Evolutionary conservation across 2,329 filamentous ascomycete genomes (phyloP), one percentile per base, ranked within the genome.

Genomic region (Ilyonectria sp.): DNA sequence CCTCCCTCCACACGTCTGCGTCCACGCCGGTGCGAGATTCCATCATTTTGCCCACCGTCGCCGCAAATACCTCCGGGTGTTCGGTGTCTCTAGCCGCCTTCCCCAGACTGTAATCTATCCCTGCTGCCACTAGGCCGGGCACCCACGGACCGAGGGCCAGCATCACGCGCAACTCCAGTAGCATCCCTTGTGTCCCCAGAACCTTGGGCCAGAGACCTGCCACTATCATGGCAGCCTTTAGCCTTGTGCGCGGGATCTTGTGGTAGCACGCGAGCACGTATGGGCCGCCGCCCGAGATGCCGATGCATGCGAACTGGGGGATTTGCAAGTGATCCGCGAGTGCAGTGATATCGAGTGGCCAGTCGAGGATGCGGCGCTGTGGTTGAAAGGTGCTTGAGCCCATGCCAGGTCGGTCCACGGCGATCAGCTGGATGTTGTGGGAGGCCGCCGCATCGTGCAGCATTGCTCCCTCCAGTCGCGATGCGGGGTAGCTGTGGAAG

Each of bases 401-500:
- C 31, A 78, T 79, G 17, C 81, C 81, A 0, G 81, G 81, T 2
- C 81, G 77, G 61, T 82, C 80, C 2, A 77, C 70, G 7, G 77
- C 72, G 21, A 83, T 71, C 33, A 82, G 46, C 31, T 76, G 76
- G 6, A 79, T 65, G 9, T 65, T 61, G 13, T 65, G 69, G 9
- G 65, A 68, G 4, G 21, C 29, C 1, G 60, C 46, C 7, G 65
- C 60, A 21, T 63, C 69, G 49, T 21, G 75, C 75, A 7, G 69
- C 29, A 19, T 65, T 37, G 58, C 61, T 8, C 69, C 78, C 63
- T 82, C 81, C 17, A 80, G 68, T 6, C 79, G 79, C 9, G 77
- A 80, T 11, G 72, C 74, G 1, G 80, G 81, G 54, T 78, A 79
- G 31, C 80, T 80, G 67, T 83, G 81, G 52, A 82, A 79, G 63